Base-by-base conservation (phyloP, 2,329 filamentous ascomycete genomes). In the Neopestalotiopsis rosae region DNA sequence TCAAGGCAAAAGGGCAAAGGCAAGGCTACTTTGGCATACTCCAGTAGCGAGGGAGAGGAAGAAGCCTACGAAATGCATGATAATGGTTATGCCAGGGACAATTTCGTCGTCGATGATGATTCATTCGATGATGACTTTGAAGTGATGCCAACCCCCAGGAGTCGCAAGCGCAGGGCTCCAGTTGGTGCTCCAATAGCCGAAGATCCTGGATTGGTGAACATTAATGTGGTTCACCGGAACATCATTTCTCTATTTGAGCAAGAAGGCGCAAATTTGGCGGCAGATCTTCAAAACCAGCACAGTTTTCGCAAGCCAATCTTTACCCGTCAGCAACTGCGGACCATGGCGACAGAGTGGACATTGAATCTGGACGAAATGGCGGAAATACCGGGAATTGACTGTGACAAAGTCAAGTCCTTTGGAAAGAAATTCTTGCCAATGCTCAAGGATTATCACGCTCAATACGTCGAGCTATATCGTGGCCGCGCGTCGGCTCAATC, bases 281-380 rank as follows among this genome's bases (percentile, higher is more conserved):
- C 90, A 73, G 81, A 85, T 1, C 83, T 95, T 30, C 87, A 91
- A 73, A 88, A 89, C 71, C 83, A 83, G 30, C 88, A 88, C 65
- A 82, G 84, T 4, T 79, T 92, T 40, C 86, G 88, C 9, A 82
- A 84, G 28, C 85, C 87, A 4, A 82, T 91, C 0, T 96, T 96
- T 76, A 90, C 89, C 0, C 91, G 94, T 70, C 85, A 84, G 28
- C 85, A 93, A 14, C 86, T 94, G 65, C 88, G 90, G 45, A 87
- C 91, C 72, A 95, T 96, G 91, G 91, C 88, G 13, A 88, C 94
- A 64, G 80, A 84, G 42, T 92, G 92, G 84, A 92, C 92, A 0
- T 84, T 82, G 7, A 88, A 84, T 9, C 74, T 89, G 10, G 85
- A 88, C 17, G 82, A 89, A 68, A 92, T 96, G 89, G 81, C 80